Base-by-base conservation (phyloP, 2,329 filamentous ascomycete genomes). In the Pseudogymnoascus sp. region DNA sequence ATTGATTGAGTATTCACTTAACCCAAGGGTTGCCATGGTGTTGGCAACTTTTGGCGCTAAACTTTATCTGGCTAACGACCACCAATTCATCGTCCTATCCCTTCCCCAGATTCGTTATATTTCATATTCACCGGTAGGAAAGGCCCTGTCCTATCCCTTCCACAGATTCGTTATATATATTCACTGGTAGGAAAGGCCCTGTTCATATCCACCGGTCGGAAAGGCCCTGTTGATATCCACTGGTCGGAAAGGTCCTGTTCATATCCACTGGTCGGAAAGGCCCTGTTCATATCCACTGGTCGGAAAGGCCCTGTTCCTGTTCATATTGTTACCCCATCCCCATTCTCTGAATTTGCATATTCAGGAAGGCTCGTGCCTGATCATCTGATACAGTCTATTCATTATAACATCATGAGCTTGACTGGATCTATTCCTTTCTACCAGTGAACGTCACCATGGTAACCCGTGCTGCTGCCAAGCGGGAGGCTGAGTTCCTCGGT, bases 391-490 rank as follows among this genome's bases (percentile, higher is more conserved):
- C 43, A n/a, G 8, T 31, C 13, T 25, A 64, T 28, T 37, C 25
- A 41, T 39, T 62, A 28, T 64, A 10, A 39, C n/a, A 54, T 19
- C 48, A 31, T 54, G 14, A 31, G 48, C 7, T 54, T 54, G 25
- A 31, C 48, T 16, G 25, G 48, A 6, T 6, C 48, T 23, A 6
- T 11, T 31, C 25, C 5, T 31, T 31, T 31, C 5, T 16, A 16
- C 48, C 48, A 54, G 14, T 54, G 48, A 54, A 19, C 23, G 8
- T 2, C 48, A 31, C n/a, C 48, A 68, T 68, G 67, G 7, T 51
- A 16, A 68, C 67, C 57, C 65, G 64, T 60, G 51, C 63, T 6
- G 63, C 66, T 41, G 36, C 63, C 23, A 65, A 62, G 39, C 63
- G 60, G 16, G 62, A 64, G 41, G 63, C 65, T 37, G 62, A 51